Evolutionary conservation across 768 basidiomycete species (phyloP).

Genomic region (Tulasnella sp.): DNA sequence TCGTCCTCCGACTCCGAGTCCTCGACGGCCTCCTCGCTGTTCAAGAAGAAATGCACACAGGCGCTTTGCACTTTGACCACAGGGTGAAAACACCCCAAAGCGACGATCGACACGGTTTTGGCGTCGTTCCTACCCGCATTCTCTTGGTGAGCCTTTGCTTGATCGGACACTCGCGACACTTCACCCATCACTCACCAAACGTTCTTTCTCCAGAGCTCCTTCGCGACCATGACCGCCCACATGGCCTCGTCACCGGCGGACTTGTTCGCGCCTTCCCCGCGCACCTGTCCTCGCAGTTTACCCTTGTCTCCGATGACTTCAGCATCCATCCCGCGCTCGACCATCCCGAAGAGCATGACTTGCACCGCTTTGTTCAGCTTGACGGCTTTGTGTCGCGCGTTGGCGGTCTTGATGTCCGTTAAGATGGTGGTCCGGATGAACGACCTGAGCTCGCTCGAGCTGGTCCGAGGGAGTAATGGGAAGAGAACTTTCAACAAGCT

Average conservation of each 20-base stretch:
- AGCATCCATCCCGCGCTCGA: conserved; percentile 80
- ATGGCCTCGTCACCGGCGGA: conserved; percentile 71
- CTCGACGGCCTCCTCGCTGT: conserved; percentile 62
- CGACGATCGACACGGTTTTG: conserved; percentile 86
- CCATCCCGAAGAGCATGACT: conserved; percentile 91
- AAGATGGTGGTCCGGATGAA: conserved; percentile 91
- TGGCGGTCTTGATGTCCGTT: conserved; percentile 85
- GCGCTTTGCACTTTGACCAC: conserved; percentile 89
- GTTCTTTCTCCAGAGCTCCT: conserved; percentile 88
- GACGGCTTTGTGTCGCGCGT: conserved; percentile 79
- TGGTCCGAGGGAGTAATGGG: conserved; percentile 87
- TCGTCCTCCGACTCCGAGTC: conserved; percentile 64
- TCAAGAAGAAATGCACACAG: conserved; percentile 94
- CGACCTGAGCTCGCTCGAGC: conserved; percentile 68
- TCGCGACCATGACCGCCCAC: conserved; percentile 92
- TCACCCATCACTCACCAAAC: conserved; percentile 46
- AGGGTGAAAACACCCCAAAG: conserved; percentile 88
- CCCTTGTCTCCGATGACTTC: conserved; percentile 79
- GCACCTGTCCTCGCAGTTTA: conserved; percentile 41
- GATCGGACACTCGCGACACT: background rate
- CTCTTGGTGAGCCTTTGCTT: background rate
- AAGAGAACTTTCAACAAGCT: conserved; percentile 89
- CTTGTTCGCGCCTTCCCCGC: conserved; percentile 21
- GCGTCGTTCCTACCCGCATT: conserved; percentile 56
- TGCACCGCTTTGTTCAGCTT: conserved; percentile 95